phyloP scores from a whole-genome alignment of 768 basidiomycete species.

The Podaxis sp. region DNA sequence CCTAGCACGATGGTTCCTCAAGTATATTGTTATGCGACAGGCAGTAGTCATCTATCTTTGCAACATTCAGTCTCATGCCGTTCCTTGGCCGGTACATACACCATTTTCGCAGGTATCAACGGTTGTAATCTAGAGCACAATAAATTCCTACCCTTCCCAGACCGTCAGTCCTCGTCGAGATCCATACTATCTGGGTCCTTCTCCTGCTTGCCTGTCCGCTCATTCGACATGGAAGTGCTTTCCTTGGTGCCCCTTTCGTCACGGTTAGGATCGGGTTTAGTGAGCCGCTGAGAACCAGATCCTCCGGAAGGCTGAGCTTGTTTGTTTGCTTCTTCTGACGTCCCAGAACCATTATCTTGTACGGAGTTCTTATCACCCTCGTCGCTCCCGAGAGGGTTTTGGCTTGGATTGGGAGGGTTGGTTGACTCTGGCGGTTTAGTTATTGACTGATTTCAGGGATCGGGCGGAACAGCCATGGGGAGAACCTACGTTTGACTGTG shows the following conservation, averaged over 20 bases:
- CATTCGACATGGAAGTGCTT: not conserved
- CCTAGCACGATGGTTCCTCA: not conserved
- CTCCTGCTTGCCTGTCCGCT: not conserved
- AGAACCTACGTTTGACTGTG: not conserved
- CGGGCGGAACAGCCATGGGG: not conserved
- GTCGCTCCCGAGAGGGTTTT: not conserved
- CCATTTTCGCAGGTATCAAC: not conserved
- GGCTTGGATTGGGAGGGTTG: not conserved
- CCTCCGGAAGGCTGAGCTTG: not conserved
- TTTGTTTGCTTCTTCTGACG: not conserved
- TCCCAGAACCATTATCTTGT: not conserved
- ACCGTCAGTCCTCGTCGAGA: not conserved
- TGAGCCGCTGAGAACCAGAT: not conserved
- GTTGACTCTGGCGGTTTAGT: not conserved
- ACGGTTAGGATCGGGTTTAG: not conserved
- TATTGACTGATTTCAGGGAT: not conserved
- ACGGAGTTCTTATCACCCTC: not conserved
- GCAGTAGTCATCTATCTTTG: not conserved
- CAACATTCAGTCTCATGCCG: not conserved
- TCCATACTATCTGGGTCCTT: slow-evolving; percentile 9
- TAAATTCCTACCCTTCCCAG: not conserved
- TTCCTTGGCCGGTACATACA: not conserved
- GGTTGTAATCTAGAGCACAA: slow-evolving; percentile 1
- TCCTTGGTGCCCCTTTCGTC: not conserved
- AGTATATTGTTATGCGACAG: not conserved